Percentiles rank a stretch among this genome's conserved stretches.
Conservation (phyloP, 257 asterid genomes). For the Plectranthus barbatus region DNA sequence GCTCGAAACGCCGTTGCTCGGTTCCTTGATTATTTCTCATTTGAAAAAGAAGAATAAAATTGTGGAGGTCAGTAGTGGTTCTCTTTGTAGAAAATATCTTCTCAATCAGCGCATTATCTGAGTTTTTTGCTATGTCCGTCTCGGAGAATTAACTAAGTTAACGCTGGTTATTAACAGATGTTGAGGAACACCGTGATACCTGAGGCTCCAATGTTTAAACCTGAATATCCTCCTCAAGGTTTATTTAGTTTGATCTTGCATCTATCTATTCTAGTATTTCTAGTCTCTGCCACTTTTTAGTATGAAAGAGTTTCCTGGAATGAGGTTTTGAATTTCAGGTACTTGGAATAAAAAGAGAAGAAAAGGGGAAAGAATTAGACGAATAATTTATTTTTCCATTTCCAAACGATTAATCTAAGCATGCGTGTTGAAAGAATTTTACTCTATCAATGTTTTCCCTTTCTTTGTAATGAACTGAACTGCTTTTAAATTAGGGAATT, state of each 20-base stretch:
- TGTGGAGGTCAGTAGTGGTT: slow-evolving; percentile 41
- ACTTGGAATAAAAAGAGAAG: background rate
- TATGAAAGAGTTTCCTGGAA: background rate
- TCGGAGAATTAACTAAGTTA: too few species aligned
- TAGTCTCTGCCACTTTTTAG: background rate
- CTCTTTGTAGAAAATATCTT: background rate
- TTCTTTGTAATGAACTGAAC: background rate
- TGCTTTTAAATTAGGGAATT: background rate
- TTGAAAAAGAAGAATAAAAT: slow-evolving; percentile 62
- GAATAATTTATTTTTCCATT: background rate
- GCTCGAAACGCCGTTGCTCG: slow-evolving; percentile 59
- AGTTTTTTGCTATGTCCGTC: too few species aligned
- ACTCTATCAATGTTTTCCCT: background rate
- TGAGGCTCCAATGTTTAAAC: slow-evolving; percentile 85
- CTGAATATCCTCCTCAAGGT: slow-evolving; percentile 97
- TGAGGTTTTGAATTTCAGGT: background rate
- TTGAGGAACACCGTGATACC: slow-evolving; percentile 85
- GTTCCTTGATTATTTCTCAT: slow-evolving; percentile 40
- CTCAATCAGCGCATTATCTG: background rate
- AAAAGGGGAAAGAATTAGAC: background rate
- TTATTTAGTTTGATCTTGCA: slow-evolving; percentile 1
- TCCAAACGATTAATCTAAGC: background rate
- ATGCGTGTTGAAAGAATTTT: background rate
- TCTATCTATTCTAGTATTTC: background rate
- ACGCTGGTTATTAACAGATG: slow-evolving; percentile 36